Conservation (phyloP, 2,329 filamentous ascomycete species). For the Lasiodiplodia gonubiensis region DNA sequence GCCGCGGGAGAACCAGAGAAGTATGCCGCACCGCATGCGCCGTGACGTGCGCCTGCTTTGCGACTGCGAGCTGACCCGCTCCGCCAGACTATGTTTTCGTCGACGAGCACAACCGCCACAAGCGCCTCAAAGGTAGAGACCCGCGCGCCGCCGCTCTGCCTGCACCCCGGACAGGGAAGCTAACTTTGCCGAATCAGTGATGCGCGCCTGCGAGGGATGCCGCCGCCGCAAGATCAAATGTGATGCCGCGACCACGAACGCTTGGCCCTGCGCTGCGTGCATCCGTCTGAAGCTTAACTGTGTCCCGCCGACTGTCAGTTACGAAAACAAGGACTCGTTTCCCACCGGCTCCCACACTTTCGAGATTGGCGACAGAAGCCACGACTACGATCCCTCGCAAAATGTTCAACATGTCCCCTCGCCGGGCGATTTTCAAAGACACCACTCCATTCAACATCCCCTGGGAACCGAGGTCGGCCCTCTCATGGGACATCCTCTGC, state of each 20-base stretch:
- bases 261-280: slow-evolving; percentile 96
- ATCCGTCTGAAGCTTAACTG: slow-evolving; percentile 91
- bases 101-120: slow-evolving; percentile 97
- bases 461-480: slow-evolving; percentile 22
- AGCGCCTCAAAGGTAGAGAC: slow-evolving; percentile 82
- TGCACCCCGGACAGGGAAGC: slow-evolving; percentile 26
- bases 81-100: slow-evolving; percentile 93
- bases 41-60: background rate
- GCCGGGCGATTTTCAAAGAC: slow-evolving; percentile 50
- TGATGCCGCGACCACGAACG: slow-evolving; percentile 94
- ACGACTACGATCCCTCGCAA: slow-evolving; percentile 43
- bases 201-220: slow-evolving; percentile 96
- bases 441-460: slow-evolving; percentile 39
- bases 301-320: slow-evolving; percentile 82
- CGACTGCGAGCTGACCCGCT: slow-evolving; percentile 31
- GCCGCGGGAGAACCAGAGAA: slow-evolving; percentile 81
- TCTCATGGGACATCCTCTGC: slow-evolving; percentile 26
- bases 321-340: slow-evolving; percentile 64
- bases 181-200: slow-evolving; percentile 63
- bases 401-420: slow-evolving; percentile 41
- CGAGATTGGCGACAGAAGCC: slow-evolving; percentile 47
- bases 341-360: slow-evolving; percentile 47
- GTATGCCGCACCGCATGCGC: slow-evolving; percentile 57
- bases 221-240: slow-evolving; percentile 96
- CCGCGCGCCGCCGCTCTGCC: slow-evolving; percentile 28